phyloP scores from a whole-genome alignment of 306 rosid species.

The Psophocarpus tetragonolobus region DNA sequence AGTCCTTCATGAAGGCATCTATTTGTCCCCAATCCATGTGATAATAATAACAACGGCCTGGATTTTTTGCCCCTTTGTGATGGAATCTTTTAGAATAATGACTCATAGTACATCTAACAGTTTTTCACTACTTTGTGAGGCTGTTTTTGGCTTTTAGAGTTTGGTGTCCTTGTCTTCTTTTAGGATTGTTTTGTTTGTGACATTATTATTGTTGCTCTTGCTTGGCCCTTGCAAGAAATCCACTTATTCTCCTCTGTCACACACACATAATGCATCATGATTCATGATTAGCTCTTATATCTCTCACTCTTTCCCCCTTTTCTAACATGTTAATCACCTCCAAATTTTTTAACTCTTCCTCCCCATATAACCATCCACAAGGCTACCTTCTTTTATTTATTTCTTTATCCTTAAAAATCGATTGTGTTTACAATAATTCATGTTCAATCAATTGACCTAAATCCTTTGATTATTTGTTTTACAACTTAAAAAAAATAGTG shows the following conservation, averaged over 20 bases:
- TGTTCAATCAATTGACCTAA: no score
- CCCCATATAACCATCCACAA: neutral
- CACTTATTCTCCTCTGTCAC: conserved; percentile 46
- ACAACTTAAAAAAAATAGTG: neutral
- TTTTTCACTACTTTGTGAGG: conserved; percentile 40
- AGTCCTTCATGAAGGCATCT: conserved; percentile 55
- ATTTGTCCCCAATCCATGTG: conserved; percentile 50
- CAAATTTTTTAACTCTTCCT: neutral
- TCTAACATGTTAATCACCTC: conserved; percentile 31
- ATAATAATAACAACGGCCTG: conserved; percentile 31
- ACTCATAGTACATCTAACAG: conserved; percentile 17
- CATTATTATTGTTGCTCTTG: conserved; percentile 45
- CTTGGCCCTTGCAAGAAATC: conserved; percentile 54
- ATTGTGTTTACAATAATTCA: no score
- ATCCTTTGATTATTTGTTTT: neutral
- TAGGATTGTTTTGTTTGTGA: conserved; percentile 48
- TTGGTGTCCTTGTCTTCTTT: conserved; percentile 59
- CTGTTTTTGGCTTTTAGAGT: conserved; percentile 56
- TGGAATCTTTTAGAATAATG: conserved; percentile 57
- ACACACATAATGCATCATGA: conserved; percentile 45
- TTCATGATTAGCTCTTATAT: conserved; percentile 40
- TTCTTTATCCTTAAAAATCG: no score
- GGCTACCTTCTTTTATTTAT: neutral
- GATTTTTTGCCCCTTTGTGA: neutral
- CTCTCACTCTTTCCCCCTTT: conserved; percentile 21